These are phyloP conservation scores for Ambrosiella xylebori DNA, from an alignment of 2,329 filamentous ascomycete species.

Conservation along the genomic window DNA sequence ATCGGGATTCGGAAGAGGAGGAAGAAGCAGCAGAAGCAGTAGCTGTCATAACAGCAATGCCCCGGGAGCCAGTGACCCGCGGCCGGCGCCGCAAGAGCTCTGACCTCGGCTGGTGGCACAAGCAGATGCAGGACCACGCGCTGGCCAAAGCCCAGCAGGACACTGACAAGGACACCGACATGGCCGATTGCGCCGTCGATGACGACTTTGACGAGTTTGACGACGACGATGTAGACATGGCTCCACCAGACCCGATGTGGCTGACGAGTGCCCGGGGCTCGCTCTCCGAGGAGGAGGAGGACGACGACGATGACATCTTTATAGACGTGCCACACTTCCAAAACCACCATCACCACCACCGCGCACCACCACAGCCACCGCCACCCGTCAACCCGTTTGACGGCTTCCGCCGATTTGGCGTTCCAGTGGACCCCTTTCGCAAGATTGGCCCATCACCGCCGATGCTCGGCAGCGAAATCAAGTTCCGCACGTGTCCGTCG, in stretches of 20 bases:
- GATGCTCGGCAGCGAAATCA: slow-evolving; percentile 70
- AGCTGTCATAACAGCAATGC: slow-evolving; percentile 16
- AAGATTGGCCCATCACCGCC: slow-evolving; percentile 48
- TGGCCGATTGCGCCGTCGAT: slow-evolving; percentile 17
- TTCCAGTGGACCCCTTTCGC: slow-evolving; percentile 4
- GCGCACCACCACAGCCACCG: not conserved
- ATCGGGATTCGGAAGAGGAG: slow-evolving; percentile 33
- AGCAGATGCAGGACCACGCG: slow-evolving; percentile 65
- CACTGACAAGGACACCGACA: not conserved
- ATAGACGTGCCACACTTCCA: slow-evolving; percentile 4
- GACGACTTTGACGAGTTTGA: slow-evolving; percentile 7
- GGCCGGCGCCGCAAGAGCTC: slow-evolving; percentile 40
- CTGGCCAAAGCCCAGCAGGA: slow-evolving; percentile 30
- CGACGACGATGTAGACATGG: slow-evolving; percentile 13
- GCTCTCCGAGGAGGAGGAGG: slow-evolving; percentile 5
- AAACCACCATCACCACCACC: slow-evolving; percentile 14
- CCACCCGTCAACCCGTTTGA: not conserved
- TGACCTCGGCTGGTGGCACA: slow-evolving; percentile 55
- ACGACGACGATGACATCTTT: slow-evolving; percentile 9
- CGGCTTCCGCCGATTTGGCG: slow-evolving; percentile 5
- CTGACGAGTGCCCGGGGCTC: slow-evolving; percentile 16
- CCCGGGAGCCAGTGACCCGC: slow-evolving; percentile 15
- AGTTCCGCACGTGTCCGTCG: slow-evolving; percentile 65
- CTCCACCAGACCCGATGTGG: slow-evolving; percentile 22
- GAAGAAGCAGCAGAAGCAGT: slow-evolving; percentile 14